Base-by-base conservation (phyloP, 805 yeast genomes). In the Candida fluviatilis region DNA sequence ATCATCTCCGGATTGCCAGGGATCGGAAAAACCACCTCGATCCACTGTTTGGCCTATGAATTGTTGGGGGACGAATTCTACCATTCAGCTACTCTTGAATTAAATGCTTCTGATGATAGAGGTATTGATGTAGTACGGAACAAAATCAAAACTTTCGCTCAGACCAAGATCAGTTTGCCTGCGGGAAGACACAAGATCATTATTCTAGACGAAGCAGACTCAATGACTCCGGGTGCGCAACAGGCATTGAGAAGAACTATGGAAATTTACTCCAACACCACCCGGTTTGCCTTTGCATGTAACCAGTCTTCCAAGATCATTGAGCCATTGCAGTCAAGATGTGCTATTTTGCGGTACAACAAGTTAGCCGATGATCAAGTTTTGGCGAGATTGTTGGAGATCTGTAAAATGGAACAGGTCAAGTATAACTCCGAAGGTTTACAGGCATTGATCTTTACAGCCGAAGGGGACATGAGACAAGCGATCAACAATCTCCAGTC, bases 381-480 rank as follows among this genome's bases (percentile, higher is more conserved):
- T 1, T 69, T 90, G 53, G 73, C 78, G 47, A 73, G 96, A 43
- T 64, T 93, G 37, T 58, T 86, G 45, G 84, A 86, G 51, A 75
- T 93, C 16, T 74, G 81, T 33, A 71, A 81, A 47, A 52, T 61
- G 2, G 98, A 93, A 58, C 58, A 78, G 31, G 84, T 91, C 11
- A 69, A 87, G 53, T 85, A 78, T 60, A 78, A 90, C 13, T 85
- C 88, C 44, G 96, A 88, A 58, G 99, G 99, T 0, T 63, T 93
- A 25, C 88, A 88, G 48, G 98, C 99, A 0, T 72, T 93, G 42
- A 80, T 93, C 12, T 93, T 93, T 64, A 83, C 97, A 0, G 95
- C 96, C 0, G 99, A 93, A 56, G 99, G 99, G 42, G 99, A 93
- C 57, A 91, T 93, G 99, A 80, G 99, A 60, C 99, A 93, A 61